Base-by-base conservation (phyloP, 2,329 filamentous ascomycete species). In the Teratosphaeria nubilosa region DNA sequence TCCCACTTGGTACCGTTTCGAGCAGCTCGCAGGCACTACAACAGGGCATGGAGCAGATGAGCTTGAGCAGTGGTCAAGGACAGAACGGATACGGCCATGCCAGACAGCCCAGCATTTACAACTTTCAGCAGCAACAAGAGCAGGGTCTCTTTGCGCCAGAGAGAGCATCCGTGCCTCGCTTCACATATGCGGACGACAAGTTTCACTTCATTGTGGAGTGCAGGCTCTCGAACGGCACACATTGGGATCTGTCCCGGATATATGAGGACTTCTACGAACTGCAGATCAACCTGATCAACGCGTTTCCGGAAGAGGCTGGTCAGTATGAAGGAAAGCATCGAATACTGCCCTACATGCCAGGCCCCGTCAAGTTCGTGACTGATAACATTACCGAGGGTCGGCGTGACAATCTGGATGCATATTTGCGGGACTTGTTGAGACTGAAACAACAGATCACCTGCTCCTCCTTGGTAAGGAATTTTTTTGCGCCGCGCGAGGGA, bases 221-320 rank as follows among this genome's bases (percentile, higher is more conserved):
- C 25, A 82, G 86, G 67, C 83, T 97, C 73, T 90, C 96, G 69
- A 91, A 97, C 70, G 91, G 91, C 53, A 83, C 89, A 53, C 86
- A 89, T 69, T 97, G 91, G 91, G 91, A 96, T 71, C 77, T 99
- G 54, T 92, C 90, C 45, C 85, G 94, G 62, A 94, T 95, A 70
- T 99, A 99, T 70, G 91, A 97, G 73, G 94, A 97, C 76, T 99
- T 99, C 71, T 99, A 97, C 75, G 94, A 97, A 73, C 92, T 97
- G 73, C 94, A 99, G 72, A 97, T 97, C 69, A 90, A 91, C 32
- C 84, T 99, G 9, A 83, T 99, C 54, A 92, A 91, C 51, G 90
- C 83, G 52, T 97, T 96, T 69, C 92, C 94, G 24, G 85, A 88
- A 37, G 94, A 97, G 74, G 92, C 94, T 41, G 94, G 94, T 56